Evolutionary conservation across 768 basidiomycete species (phyloP).

Genomic region (Panaeolus papilionaceus): DNA sequence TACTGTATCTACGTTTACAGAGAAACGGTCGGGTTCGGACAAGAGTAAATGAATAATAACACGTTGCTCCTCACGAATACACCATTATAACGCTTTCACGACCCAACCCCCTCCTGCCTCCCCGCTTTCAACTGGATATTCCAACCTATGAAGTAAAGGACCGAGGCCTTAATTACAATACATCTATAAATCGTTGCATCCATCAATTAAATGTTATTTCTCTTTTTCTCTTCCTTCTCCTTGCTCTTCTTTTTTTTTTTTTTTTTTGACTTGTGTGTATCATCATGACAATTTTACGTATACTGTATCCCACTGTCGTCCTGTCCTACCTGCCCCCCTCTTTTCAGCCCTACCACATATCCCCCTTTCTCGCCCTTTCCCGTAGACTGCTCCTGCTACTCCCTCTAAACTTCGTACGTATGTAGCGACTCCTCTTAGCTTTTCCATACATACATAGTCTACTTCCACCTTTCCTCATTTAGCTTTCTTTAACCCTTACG

Average conservation of each 20-base stretch:
- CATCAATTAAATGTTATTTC: constrained; percentile 11
- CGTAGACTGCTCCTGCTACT: too few relatives aligned
- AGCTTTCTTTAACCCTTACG: constrained; percentile 8
- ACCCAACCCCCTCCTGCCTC: background rate
- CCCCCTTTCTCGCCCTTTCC: too few relatives aligned
- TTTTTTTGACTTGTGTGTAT: constrained; percentile 26
- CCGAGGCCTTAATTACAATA: constrained; percentile 12
- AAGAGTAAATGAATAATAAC: constrained; percentile 61
- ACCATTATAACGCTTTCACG: background rate
- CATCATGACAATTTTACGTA: constrained; percentile 22
- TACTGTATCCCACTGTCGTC: constrained; percentile 20
- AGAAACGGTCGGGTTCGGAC: constrained; percentile 94
- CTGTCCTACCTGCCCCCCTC: background rate
- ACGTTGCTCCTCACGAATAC: background rate
- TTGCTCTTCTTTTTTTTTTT: constrained; percentile 11
- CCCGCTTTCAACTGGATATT: background rate
- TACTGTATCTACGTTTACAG: constrained; percentile 41
- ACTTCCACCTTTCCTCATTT: background rate
- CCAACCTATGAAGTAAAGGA: background rate
- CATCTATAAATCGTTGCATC: constrained; percentile 13
- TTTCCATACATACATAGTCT: too few relatives aligned
- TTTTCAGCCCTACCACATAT: background rate
- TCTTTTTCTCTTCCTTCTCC: constrained; percentile 11
- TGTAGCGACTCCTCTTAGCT: too few relatives aligned
- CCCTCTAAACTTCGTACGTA: too few relatives aligned